phyloP scores from a whole-genome alignment of 2,329 filamentous ascomycete genomes.

The Hortaea werneckii region DNA sequence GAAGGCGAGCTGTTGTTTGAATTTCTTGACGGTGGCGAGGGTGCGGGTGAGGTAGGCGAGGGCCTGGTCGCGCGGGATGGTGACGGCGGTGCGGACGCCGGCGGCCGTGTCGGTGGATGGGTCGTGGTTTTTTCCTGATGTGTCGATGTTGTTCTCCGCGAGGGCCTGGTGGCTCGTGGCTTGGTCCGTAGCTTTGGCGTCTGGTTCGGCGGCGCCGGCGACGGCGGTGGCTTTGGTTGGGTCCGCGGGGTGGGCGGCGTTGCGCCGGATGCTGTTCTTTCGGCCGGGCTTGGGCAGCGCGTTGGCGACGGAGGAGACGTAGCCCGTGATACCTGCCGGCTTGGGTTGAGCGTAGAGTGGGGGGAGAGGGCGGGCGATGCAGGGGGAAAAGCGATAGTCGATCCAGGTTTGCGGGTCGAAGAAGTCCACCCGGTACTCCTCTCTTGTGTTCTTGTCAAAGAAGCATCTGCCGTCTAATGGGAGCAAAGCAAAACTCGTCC shows the following conservation, averaged over 20 bases:
- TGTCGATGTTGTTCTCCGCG: conserved; percentile 35
- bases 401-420: conserved; percentile 73
- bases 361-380: conserved; percentile 58
- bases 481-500: conserved; percentile 74
- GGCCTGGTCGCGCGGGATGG: conserved; percentile 45
- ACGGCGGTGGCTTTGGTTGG: conserved; percentile 7
- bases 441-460: conserved; percentile 68
- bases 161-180: conserved; percentile 26
- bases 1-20: conserved; percentile 66
- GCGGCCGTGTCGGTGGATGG: conserved; percentile 6
- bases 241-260: conserved; percentile 5
- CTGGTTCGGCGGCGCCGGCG: conserved; percentile 19
- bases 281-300: conserved; percentile 27
- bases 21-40: conserved; percentile 58
- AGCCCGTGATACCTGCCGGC: conserved; percentile 31
- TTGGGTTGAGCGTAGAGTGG: conserved; percentile 31
- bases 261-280: conserved; percentile 16
- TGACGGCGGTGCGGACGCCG: conserved; percentile 32
- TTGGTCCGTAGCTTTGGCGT: conserved; percentile 18
- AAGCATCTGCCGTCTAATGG: conserved; percentile 84
- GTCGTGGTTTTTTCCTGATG: conserved; percentile 12
- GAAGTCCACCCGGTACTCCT: conserved; percentile 75
- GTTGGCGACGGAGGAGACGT: conserved; percentile 39
- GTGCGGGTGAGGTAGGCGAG: conserved; percentile 64
- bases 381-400: conserved; percentile 67